A percentile compares a stretch with the other conserved stretches of the same genome.
phyloP scores from a whole-genome alignment of 768 basidiomycete species.

The Pisolithus microcarpus region DNA sequence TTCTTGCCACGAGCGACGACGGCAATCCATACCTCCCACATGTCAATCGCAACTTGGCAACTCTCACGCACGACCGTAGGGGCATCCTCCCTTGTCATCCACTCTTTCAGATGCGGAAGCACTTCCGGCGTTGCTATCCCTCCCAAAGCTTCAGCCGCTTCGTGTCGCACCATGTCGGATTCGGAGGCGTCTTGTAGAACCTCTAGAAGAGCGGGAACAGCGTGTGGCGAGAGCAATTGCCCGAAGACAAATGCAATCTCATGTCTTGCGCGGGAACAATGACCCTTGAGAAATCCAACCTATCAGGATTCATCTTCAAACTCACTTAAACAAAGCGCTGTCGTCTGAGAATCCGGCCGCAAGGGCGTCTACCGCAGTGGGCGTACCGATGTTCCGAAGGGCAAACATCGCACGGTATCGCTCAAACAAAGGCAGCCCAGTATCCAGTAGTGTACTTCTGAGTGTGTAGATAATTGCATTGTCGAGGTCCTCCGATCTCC shows the following conservation, averaged over 20 bases:
- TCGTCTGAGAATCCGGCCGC: slow-evolving; percentile 86
- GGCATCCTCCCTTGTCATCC: slow-evolving; percentile 70
- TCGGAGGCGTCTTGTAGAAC: slow-evolving; percentile 70
- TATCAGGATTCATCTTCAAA: slow-evolving; percentile 3
- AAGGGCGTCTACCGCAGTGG: slow-evolving; percentile 82
- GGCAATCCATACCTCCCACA: slow-evolving; percentile 74
- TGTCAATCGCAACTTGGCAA: slow-evolving; percentile 92
- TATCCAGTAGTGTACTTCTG: slow-evolving; percentile 57
- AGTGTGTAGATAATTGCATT: slow-evolving; percentile 46
- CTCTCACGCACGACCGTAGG: slow-evolving; percentile 91
- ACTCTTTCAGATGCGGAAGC: slow-evolving; percentile 77
- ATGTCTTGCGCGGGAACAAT: slow-evolving; percentile 52
- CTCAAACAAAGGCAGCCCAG: slow-evolving; percentile 68
- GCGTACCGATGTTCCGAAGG: slow-evolving; percentile 84
- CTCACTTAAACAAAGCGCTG: slow-evolving; percentile 89
- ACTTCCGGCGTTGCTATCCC: slow-evolving; percentile 94
- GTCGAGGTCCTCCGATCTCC: slow-evolving; percentile 45
- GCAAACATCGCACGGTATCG: slow-evolving; percentile 99
- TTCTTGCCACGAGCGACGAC: not conserved
- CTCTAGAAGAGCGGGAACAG: slow-evolving; percentile 75
- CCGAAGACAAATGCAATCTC: slow-evolving; percentile 99
- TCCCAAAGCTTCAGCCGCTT: slow-evolving; percentile 97
- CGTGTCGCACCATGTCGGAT: slow-evolving; percentile 96
- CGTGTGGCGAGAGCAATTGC: slow-evolving; percentile 82
- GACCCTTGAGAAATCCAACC: not conserved